Evolutionary conservation across 2,329 filamentous ascomycete species (phyloP).

Genomic region (Sordariomycetes sp.): DNA sequence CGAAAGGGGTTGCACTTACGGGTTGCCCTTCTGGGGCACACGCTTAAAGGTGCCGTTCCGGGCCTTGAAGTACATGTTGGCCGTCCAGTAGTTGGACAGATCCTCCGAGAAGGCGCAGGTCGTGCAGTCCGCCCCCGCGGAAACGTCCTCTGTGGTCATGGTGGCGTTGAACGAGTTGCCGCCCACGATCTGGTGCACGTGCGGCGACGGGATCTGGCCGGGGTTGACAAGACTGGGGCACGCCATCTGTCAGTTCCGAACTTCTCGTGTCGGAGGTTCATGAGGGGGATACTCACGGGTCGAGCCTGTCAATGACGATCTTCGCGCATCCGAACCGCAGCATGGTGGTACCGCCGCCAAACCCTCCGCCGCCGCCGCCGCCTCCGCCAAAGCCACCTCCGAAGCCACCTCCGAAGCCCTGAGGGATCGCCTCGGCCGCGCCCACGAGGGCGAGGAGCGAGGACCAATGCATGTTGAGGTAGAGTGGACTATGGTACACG

Average conservation of each 20-base stretch:
- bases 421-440: conserved; percentile 1
- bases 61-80: conserved; percentile 20
- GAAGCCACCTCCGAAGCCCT: conserved; percentile 3
- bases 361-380: background rate
- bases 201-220: conserved; percentile 32
- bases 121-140: conserved; percentile 26
- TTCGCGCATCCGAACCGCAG: conserved; percentile 31
- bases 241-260: conserved; percentile 7
- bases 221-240: conserved; percentile 10
- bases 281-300: conserved; percentile 6
- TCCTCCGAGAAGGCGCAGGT: conserved; percentile 23
- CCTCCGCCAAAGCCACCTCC: background rate
- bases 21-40: conserved; percentile 36
- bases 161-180: conserved; percentile 27
- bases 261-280: background rate
- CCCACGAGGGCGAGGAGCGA: conserved; percentile 2
- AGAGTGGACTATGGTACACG: background rate
- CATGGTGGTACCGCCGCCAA: background rate
- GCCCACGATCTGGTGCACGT: conserved; percentile 43
- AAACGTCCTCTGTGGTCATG: conserved; percentile 19
- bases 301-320: conserved; percentile 28
- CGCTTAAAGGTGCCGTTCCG: conserved; percentile 43
- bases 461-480: conserved; percentile 4
- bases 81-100: conserved; percentile 22
- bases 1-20: background rate